These are phyloP conservation scores for Fusarium lateritium DNA, from an alignment of 2,329 filamentous ascomycete species.

Conservation along the genomic window DNA sequence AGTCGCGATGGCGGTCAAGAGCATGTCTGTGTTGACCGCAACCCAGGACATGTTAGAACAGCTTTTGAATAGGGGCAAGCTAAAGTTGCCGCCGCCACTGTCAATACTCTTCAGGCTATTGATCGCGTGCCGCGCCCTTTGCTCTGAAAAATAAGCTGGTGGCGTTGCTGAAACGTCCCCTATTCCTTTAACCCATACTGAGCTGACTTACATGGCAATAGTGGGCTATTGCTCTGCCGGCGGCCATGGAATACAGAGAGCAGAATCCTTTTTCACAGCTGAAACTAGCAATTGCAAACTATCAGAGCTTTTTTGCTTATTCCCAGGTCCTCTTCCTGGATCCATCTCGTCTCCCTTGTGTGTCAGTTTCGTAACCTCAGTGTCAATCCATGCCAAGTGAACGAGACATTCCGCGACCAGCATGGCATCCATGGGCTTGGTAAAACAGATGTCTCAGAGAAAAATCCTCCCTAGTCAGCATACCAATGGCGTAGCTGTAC, in stretches of 20 bases:
- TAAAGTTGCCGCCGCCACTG: constrained; percentile 4
- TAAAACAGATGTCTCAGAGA: constrained; percentile 18
- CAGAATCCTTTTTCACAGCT: neutral
- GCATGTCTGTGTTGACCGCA: neutral
- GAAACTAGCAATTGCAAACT: constrained; percentile 13
- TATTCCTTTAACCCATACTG: constrained; percentile 3
- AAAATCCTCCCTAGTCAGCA: constrained; percentile 1
- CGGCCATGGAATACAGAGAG: constrained; percentile 8
- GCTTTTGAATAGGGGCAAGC: constrained; percentile 23
- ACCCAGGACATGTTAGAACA: neutral
- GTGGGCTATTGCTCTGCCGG: constrained; percentile 15
- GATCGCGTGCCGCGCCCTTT: constrained; percentile 43
- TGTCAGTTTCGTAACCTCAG: constrained; percentile 32
- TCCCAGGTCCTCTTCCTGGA: constrained; percentile 12
- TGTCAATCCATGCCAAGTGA: constrained; percentile 26
- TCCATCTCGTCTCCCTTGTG: constrained; percentile 25
- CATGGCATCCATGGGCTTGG: constrained; percentile 1
- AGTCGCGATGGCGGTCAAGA: constrained; percentile 17
- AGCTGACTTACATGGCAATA: constrained; percentile 22
- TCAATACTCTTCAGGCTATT: constrained; percentile 34
- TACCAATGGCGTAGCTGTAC: constrained; percentile 14
- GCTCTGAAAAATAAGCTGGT: constrained; percentile 2
- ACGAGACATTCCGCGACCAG: constrained; percentile 35
- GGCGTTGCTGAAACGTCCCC: constrained; percentile 12
- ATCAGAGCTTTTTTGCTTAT: constrained; percentile 23